Base-by-base conservation (phyloP, 768 basidiomycete species). In the Sarcodon aspratus region DNA sequence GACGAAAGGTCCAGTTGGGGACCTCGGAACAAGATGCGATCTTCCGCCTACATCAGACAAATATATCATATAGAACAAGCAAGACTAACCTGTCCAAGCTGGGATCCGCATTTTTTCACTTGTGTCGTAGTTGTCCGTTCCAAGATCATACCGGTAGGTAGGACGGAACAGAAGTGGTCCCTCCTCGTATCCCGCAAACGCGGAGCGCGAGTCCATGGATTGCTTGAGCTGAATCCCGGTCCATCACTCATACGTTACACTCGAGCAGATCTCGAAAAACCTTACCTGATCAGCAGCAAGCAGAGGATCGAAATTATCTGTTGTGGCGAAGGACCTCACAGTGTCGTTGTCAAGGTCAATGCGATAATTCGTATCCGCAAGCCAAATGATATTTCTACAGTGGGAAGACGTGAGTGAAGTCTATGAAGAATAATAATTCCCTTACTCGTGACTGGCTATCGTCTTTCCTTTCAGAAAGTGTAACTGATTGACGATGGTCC, bases 71-170 rank as follows among this genome's bases (percentile, higher is more conserved):
- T 46, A 40, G 11, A n/a, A 57, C 48, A 63, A 43, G 49, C 52
- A 36, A 47, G 21, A 54, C 75, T 51, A 49, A 92, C 92, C 92
- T 57, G 95, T 98, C 94, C 94, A 98, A 13, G 95, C 91, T 6
- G 96, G 96, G 59, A 96, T 85, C 21, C 96, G 78, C 76, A 83
- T 79, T 69, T 98, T 99, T 66, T 98, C 96, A 60, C 90, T 88
- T 11, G 90, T 86, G 63, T 99, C 96, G 61, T 97, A 99, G 44
- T 73, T 72, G 53, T 96, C 85, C 8, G 92, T 81, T 9, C 80
- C 78, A 6, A 83, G 60, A 59, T 86, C 82, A 59, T 94, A 98
- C 54, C 90, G 87, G 68, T 99, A 98, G 2, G 95, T 99, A 7
- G 96, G 96, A 11, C 80, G 71, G 68, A 99, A 99, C n/a, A 87